A percentile compares a stretch with the other conserved stretches of the same genome.
Evolutionary conservation across 306 rosid genomes (phyloP).

Genomic region (Adenanthera pavonina): DNA sequence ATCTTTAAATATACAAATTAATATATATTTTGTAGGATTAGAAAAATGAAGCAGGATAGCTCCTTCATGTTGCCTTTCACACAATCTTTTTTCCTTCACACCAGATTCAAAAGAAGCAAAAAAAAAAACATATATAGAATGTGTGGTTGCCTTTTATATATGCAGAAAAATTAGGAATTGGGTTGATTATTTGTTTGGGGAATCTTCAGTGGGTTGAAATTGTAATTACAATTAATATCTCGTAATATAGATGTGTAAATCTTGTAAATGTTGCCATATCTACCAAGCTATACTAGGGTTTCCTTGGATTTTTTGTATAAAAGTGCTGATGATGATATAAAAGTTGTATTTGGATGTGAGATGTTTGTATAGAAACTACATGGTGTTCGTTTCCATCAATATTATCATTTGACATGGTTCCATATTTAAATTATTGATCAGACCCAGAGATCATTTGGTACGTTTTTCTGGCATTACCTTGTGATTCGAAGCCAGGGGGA

Average conservation of each 20-base stretch:
- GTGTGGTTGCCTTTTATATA: background rate
- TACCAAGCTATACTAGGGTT: constrained; percentile 34
- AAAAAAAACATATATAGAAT: background rate
- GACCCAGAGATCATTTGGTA: background rate
- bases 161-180: background rate
- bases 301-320: constrained; percentile 18
- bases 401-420: constrained; percentile 2
- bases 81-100: background rate
- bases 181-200: background rate
- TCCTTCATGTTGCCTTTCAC: constrained; percentile 5
- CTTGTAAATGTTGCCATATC: constrained; percentile 41
- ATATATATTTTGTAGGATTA: background rate
- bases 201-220: background rate
- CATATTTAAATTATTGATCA: constrained; percentile 17
- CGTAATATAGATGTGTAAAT: constrained; percentile 14
- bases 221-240: background rate
- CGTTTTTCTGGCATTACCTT: background rate
- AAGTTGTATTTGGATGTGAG: constrained; percentile 28
- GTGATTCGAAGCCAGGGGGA: constrained; percentile 28
- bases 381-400: constrained; percentile 23
- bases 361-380: background rate
- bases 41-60: background rate
- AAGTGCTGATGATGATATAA: constrained; percentile 18
- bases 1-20: background rate
- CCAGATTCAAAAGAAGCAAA: background rate